phyloP scores from a whole-genome alignment of 2,329 filamentous ascomycete genomes.

The Neonectria hederae region DNA sequence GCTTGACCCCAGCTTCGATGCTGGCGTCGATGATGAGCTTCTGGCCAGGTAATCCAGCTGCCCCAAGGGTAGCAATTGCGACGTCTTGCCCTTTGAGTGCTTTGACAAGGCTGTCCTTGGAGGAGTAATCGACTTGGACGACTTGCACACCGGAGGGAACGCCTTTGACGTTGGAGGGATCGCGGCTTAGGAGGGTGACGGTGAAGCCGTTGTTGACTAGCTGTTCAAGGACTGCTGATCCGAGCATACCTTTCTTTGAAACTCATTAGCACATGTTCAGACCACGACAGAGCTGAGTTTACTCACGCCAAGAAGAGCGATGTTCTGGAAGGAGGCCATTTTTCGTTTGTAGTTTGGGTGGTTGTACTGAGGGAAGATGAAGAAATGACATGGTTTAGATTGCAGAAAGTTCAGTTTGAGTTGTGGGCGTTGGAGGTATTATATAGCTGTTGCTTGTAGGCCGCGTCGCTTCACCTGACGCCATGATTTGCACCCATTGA shows the following conservation, averaged over 20 bases:
- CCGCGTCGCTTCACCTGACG: neutral
- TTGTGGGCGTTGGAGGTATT: neutral
- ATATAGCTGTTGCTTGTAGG: neutral
- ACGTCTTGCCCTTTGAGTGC: slow-evolving; percentile 63
- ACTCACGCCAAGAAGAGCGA: slow-evolving; percentile 1
- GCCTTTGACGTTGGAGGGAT: neutral
- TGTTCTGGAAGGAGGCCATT: neutral
- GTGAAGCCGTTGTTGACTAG: slow-evolving; percentile 50
- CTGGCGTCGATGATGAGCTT: slow-evolving; percentile 10
- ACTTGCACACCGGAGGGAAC: slow-evolving; percentile 11
- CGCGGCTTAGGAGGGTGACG: slow-evolving; percentile 61
- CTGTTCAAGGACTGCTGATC: slow-evolving; percentile 40
- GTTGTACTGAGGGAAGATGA: neutral
- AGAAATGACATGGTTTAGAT: neutral
- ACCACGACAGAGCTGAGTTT: neutral
- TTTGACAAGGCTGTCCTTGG: slow-evolving; percentile 53
- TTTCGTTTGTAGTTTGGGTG: neutral
- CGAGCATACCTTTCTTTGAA: slow-evolving; percentile 29
- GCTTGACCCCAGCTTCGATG: slow-evolving; percentile 14
- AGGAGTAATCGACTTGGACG: slow-evolving; percentile 43
- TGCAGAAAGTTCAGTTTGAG: neutral
- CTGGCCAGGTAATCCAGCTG: neutral
- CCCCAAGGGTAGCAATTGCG: slow-evolving; percentile 48
- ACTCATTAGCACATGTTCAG: neutral
- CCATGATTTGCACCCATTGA: neutral